These are phyloP conservation scores for Globisporangium lucens DNA, from an alignment of 352 stramenopile species.

Conservation along the genomic window DNA sequence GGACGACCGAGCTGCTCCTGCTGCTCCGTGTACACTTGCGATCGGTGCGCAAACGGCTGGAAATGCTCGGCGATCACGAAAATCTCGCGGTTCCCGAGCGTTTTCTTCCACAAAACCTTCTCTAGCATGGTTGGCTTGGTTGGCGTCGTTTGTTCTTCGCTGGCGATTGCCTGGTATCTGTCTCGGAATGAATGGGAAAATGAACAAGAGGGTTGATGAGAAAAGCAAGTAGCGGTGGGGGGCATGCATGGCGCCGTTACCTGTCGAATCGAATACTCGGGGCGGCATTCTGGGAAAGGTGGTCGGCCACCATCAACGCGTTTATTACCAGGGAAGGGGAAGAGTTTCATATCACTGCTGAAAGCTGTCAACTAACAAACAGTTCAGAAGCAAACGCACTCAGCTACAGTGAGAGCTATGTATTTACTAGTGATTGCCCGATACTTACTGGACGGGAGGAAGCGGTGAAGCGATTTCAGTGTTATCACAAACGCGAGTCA, in stretches of 20 bases:
- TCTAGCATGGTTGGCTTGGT: not conserved
- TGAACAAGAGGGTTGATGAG: not conserved
- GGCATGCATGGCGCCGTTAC: slow-evolving; percentile 1
- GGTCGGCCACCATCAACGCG: too few species aligned
- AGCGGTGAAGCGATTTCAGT: too few species aligned
- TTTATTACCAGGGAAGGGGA: too few species aligned
- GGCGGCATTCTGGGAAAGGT: not conserved
- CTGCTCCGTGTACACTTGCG: slow-evolving; percentile 53
- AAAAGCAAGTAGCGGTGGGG: not conserved
- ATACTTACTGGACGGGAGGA: too few species aligned
- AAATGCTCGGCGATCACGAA: not conserved
- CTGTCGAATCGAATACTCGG: slow-evolving; percentile 6
- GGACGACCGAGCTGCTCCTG: slow-evolving; percentile 78
- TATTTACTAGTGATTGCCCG: too few species aligned
- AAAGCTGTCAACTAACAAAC: too few species aligned
- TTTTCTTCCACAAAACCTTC: slow-evolving; percentile 5
- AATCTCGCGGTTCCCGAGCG: not conserved
- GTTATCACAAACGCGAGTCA: too few species aligned
- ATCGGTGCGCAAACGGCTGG: not conserved
- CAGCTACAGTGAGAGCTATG: too few species aligned
- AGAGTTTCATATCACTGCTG: too few species aligned
- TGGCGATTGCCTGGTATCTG: not conserved
- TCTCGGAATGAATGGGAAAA: not conserved
- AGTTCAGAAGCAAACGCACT: too few species aligned
- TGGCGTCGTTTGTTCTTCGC: not conserved